Evolutionary conservation across 139 green algal species (phyloP), one percentile per base, ranked within the genome.

Genomic region (Desmodesmus armatus): DNA sequence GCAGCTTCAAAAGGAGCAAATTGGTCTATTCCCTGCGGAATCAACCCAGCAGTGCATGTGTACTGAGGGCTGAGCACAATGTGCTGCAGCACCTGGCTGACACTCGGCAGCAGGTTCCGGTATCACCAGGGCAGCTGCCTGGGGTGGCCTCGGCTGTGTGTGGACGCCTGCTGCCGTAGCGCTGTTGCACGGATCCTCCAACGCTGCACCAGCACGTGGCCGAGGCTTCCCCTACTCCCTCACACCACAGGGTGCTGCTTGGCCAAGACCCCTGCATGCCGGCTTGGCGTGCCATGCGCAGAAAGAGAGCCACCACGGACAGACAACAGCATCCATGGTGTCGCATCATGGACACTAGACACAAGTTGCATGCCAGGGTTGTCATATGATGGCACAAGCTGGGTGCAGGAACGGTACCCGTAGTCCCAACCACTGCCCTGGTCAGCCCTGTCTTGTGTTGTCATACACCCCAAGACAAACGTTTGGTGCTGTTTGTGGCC

Each of bases 101-200:
- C 92, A 2, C 89, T 98, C 29, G 89, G 98, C 90, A 95, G 89
- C 85, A 98, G 94, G 6, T 99, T 99, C n/a, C n/a, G n/a, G n/a
- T n/a, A n/a, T n/a, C n/a, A n/a, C n/a, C n/a, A n/a, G n/a, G n/a
- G n/a, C n/a, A n/a, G n/a, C n/a, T n/a, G n/a, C n/a, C n/a, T 78
- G 94, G 98, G 13, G 80, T 91, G 67, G 91, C 91, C 58, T 83
- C 96, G 44, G 91, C 96, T 78, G 87, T 99, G 73, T 99, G 96
- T 95, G 96, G 99, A 91, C 95, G 99, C 17, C 96, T 96, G 93
- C 95, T 95, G 1, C 97, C 94, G 71, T 89, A 97, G 9, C 51
- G 90, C 6, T 93, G 97, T 39, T 29, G 49, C 40, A 51, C 33
- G 13, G 76, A 53, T 25, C 55, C 25, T 11, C 55, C 11, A n/a